Evolutionary conservation across 306 rosid species (phyloP).

Genomic region (Geum urbanum): DNA sequence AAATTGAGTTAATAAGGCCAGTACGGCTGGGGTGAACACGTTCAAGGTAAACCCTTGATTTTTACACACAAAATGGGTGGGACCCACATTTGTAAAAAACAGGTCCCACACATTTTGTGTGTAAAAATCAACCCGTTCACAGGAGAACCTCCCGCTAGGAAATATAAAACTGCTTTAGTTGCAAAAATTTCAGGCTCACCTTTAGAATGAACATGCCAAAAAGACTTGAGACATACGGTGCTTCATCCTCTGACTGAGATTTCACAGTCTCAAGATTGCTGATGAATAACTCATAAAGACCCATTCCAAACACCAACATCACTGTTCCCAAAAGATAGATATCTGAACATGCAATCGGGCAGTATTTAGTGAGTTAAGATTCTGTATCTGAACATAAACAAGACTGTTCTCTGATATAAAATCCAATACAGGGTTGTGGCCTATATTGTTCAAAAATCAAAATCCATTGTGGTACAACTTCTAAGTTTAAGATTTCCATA

Average conservation of each 20-base stretch:
- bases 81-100: too few species aligned
- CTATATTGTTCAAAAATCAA: neutral
- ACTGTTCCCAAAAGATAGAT: constrained; percentile 94
- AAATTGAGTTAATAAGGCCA: neutral
- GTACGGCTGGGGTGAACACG: too few species aligned
- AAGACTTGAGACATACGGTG: constrained; percentile 54
- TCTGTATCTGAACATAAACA: neutral
- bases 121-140: too few species aligned
- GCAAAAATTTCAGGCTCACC: constrained; percentile 39
- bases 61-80: too few species aligned
- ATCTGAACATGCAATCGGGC: constrained; percentile 47
- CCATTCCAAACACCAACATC: constrained; percentile 97
- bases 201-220: constrained; percentile 76
- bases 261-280: constrained; percentile 61
- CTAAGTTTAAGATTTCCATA: neutral
- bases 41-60: too few species aligned
- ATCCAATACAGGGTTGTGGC: neutral
- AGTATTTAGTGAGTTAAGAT: constrained; percentile 17
- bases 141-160: too few species aligned
- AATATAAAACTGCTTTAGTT: neutral
- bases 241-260: constrained; percentile 37
- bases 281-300: constrained; percentile 88
- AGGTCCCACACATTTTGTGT: too few species aligned
- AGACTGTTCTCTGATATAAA: neutral
- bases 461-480: neutral